Percentiles rank a stretch among this genome's conserved stretches.
These are phyloP conservation scores for Dacryopinax primogenitus DNA, from an alignment of 768 basidiomycete species.

Conservation along the genomic window DNA sequence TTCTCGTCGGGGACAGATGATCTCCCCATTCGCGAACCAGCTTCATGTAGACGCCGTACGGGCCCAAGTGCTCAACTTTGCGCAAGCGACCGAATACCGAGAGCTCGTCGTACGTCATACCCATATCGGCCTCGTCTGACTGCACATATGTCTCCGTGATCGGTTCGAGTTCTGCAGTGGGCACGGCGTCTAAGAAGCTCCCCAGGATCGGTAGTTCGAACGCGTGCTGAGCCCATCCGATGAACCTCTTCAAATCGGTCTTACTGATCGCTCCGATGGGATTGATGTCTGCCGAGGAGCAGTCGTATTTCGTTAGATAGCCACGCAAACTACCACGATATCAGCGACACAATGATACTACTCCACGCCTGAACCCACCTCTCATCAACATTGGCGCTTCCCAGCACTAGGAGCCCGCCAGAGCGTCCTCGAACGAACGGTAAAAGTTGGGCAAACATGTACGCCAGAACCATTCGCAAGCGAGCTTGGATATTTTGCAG, in stretches of 20 bases:
- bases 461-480: constrained; percentile 85
- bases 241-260: constrained; percentile 92
- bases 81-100: constrained; percentile 85
- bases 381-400: constrained; percentile 97
- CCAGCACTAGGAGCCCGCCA: constrained; percentile 87
- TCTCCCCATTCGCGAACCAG: constrained; percentile 88
- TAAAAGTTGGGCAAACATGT: constrained; percentile 87
- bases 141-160: constrained; percentile 90
- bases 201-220: constrained; percentile 78
- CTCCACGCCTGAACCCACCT: constrained; percentile 38
- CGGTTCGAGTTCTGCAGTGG: constrained; percentile 93
- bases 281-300: constrained; percentile 92
- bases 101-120: constrained; percentile 97
- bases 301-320: constrained; percentile 97
- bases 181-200: constrained; percentile 83
- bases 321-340: constrained; percentile 58
- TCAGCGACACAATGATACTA: neutral
- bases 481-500: constrained; percentile 98
- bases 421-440: constrained; percentile 77
- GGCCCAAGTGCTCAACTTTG: constrained; percentile 94
- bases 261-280: constrained; percentile 98
- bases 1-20: constrained; percentile 72
- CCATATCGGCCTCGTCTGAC: constrained; percentile 96
- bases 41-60: constrained; percentile 95
- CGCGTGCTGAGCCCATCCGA: constrained; percentile 60